Evolutionary conservation across 2,329 filamentous ascomycete genomes (phyloP).

Genomic region (Botrytis elliptica): DNA sequence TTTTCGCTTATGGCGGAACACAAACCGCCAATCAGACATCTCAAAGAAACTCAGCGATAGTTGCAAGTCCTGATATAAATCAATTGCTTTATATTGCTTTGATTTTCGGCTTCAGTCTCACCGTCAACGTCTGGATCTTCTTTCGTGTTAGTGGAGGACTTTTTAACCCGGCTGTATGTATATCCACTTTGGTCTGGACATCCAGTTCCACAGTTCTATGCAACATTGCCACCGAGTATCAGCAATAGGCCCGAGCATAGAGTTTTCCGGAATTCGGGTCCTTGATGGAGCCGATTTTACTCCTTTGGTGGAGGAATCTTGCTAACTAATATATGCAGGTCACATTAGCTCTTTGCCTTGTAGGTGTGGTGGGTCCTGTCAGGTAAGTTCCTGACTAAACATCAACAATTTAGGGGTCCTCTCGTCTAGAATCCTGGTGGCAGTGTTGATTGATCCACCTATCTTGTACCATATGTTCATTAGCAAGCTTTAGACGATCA

Average conservation of each 20-base stretch:
- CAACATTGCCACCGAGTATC: conserved; percentile 23
- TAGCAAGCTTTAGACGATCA: background rate
- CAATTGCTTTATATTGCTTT: conserved; percentile 38
- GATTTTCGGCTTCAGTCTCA: conserved; percentile 42
- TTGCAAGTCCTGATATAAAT: background rate
- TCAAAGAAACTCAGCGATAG: conserved; percentile 28
- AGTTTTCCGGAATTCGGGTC: conserved; percentile 5
- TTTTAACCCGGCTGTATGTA: conserved; percentile 49
- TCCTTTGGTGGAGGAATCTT: background rate
- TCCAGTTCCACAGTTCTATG: conserved; percentile 33
- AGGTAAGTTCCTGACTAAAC: conserved; percentile 3
- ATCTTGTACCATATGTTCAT: background rate
- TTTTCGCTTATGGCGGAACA: conserved; percentile 22
- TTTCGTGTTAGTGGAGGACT: conserved; percentile 51
- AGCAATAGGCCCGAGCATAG: conserved; percentile 12
- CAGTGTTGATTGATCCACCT: background rate
- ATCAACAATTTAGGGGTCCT: background rate
- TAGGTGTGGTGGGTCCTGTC: conserved; percentile 1
- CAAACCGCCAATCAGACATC: conserved; percentile 28
- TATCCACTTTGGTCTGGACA: conserved; percentile 39
- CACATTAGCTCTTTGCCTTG: conserved; percentile 13
- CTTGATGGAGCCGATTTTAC: background rate
- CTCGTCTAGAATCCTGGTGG: background rate
- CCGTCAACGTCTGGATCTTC: conserved; percentile 55
- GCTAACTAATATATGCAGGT: conserved; percentile 1